Conservation (phyloP, 1,284 basidiomycete species). For the Phylloboletellus chloephorus region DNA sequence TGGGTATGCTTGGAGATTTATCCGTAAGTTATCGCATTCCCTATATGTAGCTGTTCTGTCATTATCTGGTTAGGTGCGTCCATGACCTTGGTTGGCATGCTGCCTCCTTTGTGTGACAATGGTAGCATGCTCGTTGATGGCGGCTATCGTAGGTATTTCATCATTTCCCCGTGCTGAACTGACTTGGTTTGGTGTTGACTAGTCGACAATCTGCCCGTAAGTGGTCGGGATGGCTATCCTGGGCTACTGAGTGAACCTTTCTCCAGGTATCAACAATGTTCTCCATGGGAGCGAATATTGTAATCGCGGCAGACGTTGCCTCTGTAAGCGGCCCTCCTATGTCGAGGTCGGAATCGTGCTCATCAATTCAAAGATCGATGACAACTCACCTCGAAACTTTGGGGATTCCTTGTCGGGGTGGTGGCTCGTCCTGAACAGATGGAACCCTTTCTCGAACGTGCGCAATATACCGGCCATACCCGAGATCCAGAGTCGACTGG, state of each 20-base stretch:
- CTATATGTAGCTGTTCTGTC: neutral
- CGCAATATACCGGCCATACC: slow-evolving; percentile 87
- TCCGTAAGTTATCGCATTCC: slow-evolving; percentile 48
- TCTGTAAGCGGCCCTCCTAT: slow-evolving; percentile 49
- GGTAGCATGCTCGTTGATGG: slow-evolving; percentile 94
- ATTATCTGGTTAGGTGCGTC: slow-evolving; percentile 64
- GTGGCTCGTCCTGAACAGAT: slow-evolving; percentile 92
- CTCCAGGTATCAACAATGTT: slow-evolving; percentile 84
- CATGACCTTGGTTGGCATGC: slow-evolving; percentile 93
- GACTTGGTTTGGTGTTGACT: slow-evolving; percentile 5
- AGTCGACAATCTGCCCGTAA: slow-evolving; percentile 90
- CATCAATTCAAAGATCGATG: slow-evolving; percentile 60
- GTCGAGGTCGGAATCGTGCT: neutral
- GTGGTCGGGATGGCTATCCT: slow-evolving; percentile 13
- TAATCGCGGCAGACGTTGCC: slow-evolving; percentile 96
- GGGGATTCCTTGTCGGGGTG: slow-evolving; percentile 96
- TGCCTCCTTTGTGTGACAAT: slow-evolving; percentile 94
- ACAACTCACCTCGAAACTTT: slow-evolving; percentile 91
- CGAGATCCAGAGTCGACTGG: slow-evolving; percentile 92
- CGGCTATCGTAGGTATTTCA: slow-evolving; percentile 70
- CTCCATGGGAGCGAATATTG: slow-evolving; percentile 82
- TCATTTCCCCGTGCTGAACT: neutral
- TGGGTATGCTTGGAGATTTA: slow-evolving; percentile 90
- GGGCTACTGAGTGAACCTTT: slow-evolving; percentile 2
- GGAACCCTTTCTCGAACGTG: slow-evolving; percentile 85